Base-by-base conservation (phyloP, 495 filamentous ascomycete genomes). In the Bathelium albidoporum region DNA sequence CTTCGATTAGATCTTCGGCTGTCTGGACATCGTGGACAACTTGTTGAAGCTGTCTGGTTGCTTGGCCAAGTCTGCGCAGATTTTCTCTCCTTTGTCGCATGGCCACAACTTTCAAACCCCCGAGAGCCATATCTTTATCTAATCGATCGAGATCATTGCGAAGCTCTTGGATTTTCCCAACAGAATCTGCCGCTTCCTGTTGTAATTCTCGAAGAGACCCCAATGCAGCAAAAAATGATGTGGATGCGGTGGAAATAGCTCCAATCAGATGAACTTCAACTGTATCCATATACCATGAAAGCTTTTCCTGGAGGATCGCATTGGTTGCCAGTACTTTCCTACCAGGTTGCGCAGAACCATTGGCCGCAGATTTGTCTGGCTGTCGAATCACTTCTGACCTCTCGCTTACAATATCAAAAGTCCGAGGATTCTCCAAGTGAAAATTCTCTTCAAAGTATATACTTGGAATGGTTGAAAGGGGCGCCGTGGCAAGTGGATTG, bases 271-370 rank as follows among this genome's bases (percentile, higher is more conserved):
- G 94, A 59, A 97, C 89, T 70, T 99, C 94, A 22, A 99, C 89
- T 0, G 95, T 99, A 72, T 99, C 94, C 94, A 99, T 97, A 69
- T 99, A 99, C 94, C 94, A 99, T 1, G 93, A 97, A 2, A 99
- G 80, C 72, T 99, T 99, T 71, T 99, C 94, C 72, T 99, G 94
- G n/a, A 99, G 76, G 53, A 99, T 97, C 1, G 94, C 94, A 76
- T 99, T 99, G 0, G 91, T 96, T 36, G 95, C 92, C 2, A 98
- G 79, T 18, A 89, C 89, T 73, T 96, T 97, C 49, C 94, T 73
- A 1, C 90, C 87, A 29, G 82, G 83, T 3, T 76, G 64, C 0
- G 79, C 74, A 31, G 79, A 78, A n/a, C 87, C 89, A 76, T 89
- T 92, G 18, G 78, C 73, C 9, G 39, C 62, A 77, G 9, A 76